Evolutionary conservation across 106 monocot species (phyloP).

Genomic region (Allium fistulosum): DNA sequence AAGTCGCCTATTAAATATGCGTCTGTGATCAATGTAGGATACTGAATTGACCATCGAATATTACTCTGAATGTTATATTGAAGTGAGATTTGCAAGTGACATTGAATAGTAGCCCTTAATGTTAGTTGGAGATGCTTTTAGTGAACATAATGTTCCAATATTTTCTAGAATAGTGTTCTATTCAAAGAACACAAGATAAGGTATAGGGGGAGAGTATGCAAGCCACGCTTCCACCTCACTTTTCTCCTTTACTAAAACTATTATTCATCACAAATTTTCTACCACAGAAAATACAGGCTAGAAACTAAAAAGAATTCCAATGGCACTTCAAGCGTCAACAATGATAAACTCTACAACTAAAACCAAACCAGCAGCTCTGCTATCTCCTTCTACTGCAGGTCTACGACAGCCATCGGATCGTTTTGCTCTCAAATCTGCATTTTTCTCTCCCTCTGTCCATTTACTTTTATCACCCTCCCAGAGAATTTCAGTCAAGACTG

Average conservation of each 20-base stretch:
- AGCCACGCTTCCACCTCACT: slow-evolving; percentile 26
- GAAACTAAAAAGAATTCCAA: slow-evolving; percentile 6
- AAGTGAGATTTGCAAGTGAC: too few relatives aligned
- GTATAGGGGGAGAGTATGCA: slow-evolving; percentile 20
- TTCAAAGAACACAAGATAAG: slow-evolving; percentile 11
- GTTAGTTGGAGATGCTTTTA: too few relatives aligned
- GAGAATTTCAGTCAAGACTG: slow-evolving; percentile 8
- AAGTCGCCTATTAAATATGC: too few relatives aligned
- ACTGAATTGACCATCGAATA: too few relatives aligned
- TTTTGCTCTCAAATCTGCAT: slow-evolving; percentile 54
- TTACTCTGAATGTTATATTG: too few relatives aligned
- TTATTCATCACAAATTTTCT: background rate
- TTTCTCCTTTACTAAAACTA: slow-evolving; percentile 1
- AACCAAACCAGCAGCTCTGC: background rate
- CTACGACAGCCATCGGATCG: slow-evolving; percentile 23
- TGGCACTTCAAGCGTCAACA: slow-evolving; percentile 51
- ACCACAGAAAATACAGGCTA: background rate
- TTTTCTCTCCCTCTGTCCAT: slow-evolving; percentile 54
- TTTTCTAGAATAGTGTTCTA: slow-evolving; percentile 2
- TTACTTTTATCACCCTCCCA: slow-evolving; percentile 25
- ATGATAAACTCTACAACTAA: slow-evolving; percentile 11
- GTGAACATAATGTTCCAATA: background rate
- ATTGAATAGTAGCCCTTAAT: too few relatives aligned
- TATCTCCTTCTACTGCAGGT: slow-evolving; percentile 13
- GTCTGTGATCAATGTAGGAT: too few relatives aligned